Percentiles rank a stretch among this genome's conserved stretches.
Conservation (phyloP, 495 filamentous ascomycete species). For the Platismatia glauca region DNA sequence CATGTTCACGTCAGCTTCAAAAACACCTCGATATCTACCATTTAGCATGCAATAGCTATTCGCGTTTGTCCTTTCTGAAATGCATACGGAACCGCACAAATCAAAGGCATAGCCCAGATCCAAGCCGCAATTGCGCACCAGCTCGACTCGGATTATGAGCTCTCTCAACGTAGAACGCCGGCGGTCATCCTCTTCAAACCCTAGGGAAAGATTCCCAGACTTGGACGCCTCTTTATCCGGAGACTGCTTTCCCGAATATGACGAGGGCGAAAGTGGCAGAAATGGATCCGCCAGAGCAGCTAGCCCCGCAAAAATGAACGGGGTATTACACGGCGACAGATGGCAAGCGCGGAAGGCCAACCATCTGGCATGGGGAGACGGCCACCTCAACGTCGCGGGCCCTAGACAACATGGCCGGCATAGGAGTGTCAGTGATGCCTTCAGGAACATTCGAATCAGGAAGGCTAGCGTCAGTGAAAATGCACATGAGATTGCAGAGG, state of each 20-base stretch:
- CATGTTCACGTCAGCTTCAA: not conserved
- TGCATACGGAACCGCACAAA: not conserved
- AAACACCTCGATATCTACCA: not conserved
- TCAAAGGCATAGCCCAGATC: conserved; percentile 1
- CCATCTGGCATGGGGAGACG: conserved; percentile 30
- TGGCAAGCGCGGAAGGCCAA: conserved; percentile 47
- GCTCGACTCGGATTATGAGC: conserved; percentile 18
- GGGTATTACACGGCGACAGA: conserved; percentile 24
- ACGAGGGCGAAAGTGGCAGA: not conserved
- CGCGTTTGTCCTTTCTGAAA: not conserved
- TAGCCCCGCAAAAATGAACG: conserved; percentile 26
- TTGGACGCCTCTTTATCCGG: conserved; percentile 16
- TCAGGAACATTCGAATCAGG: conserved; percentile 66
- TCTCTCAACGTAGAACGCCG: conserved; percentile 20
- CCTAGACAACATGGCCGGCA: conserved; percentile 52
- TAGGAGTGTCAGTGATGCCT: conserved; percentile 79
- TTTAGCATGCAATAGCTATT: not conserved
- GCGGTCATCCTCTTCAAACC: conserved; percentile 20
- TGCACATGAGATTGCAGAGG: conserved; percentile 86
- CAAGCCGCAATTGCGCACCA: conserved; percentile 9
- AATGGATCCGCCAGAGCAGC: conserved; percentile 10
- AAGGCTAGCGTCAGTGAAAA: conserved; percentile 80
- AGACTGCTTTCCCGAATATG: conserved; percentile 13
- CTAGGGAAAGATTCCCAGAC: conserved; percentile 24
- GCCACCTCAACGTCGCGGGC: conserved; percentile 42